These are phyloP conservation scores for Metarhizium guizhouense DNA, from an alignment of 2,329 filamentous ascomycete species.

Conservation along the genomic window DNA sequence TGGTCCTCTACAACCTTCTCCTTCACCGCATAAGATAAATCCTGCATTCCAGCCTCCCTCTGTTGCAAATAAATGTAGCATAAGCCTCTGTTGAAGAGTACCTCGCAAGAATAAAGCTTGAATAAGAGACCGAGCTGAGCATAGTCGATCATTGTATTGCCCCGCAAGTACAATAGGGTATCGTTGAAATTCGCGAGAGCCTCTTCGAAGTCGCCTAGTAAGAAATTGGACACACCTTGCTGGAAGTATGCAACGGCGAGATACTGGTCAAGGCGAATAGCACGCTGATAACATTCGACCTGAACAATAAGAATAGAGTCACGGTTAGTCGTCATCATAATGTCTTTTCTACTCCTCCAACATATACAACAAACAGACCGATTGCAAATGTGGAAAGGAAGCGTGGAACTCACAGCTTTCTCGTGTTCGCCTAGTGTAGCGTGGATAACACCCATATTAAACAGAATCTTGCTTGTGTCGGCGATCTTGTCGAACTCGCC, in stretches of 20 bases:
- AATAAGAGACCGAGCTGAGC: slow-evolving; percentile 92
- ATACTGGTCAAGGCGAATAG: slow-evolving; percentile 85
- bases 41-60: slow-evolving; percentile 81
- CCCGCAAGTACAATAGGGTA: slow-evolving; percentile 84
- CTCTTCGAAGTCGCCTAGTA: slow-evolving; percentile 94
- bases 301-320: slow-evolving; percentile 24
- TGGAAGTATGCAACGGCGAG: slow-evolving; percentile 97
- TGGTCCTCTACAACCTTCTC: slow-evolving; percentile 96
- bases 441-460: slow-evolving; percentile 97
- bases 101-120: slow-evolving; percentile 94
- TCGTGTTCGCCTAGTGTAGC: slow-evolving; percentile 93
- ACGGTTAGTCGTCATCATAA: not conserved
- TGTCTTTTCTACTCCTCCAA: not conserved
- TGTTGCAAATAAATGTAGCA: slow-evolving; percentile 97
- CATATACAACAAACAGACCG: not conserved
- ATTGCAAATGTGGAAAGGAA: not conserved
- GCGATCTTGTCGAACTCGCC: slow-evolving; percentile 76
- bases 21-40: slow-evolving; percentile 82
- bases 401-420: slow-evolving; percentile 63
- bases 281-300: slow-evolving; percentile 92
- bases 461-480: slow-evolving; percentile 96
- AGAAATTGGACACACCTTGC: slow-evolving; percentile 94
- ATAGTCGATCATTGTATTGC: slow-evolving; percentile 97
- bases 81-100: slow-evolving; percentile 91
- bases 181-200: slow-evolving; percentile 98